These are phyloP conservation scores for Trametes cingulata DNA, from an alignment of 768 basidiomycete species.

Conservation along the genomic window DNA sequence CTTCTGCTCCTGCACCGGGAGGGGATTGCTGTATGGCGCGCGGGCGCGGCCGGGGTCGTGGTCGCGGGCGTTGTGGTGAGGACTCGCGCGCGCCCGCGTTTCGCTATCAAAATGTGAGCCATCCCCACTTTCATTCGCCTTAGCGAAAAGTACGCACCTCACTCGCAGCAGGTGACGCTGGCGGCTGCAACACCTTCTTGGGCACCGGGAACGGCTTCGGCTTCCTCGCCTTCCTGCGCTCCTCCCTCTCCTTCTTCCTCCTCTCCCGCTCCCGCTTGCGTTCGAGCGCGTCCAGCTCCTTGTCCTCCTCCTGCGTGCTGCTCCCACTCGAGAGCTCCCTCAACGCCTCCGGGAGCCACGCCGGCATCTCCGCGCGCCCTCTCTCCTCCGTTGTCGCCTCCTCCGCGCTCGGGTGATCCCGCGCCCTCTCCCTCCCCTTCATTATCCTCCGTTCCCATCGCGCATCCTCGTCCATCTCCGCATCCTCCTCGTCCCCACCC, in stretches of 20 bases:
- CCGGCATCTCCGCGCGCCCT: background rate
- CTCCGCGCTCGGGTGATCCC: background rate
- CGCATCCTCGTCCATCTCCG: slow-evolving; percentile 3
- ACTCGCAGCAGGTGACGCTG: background rate
- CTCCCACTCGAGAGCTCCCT: slow-evolving; percentile 12
- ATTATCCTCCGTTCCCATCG: slow-evolving; percentile 4
- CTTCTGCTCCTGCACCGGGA: background rate
- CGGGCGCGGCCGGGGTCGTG: slow-evolving; percentile 3
- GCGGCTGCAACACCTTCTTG: slow-evolving; percentile 4
- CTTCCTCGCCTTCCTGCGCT: background rate
- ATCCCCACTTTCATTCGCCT: too few relatives aligned
- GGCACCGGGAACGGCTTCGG: slow-evolving; percentile 17
- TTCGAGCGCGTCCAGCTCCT: background rate
- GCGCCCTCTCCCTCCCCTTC: slow-evolving; percentile 7
- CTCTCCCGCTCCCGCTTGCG: background rate
- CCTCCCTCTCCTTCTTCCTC: slow-evolving; percentile 2
- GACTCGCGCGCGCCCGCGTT: background rate
- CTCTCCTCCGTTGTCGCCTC: background rate
- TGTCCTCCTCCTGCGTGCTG: slow-evolving; percentile 9
- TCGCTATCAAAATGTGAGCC: background rate
- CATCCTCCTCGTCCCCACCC: slow-evolving; percentile 2
- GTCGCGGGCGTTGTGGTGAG: background rate
- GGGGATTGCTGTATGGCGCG: background rate
- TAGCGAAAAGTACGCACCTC: background rate
- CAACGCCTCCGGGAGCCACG: slow-evolving; percentile 12